Percentiles rank a stretch among this genome's conserved stretches.
Evolutionary conservation across 208 protist species (phyloP).

Genomic region (Wallacemonas sp.): DNA sequence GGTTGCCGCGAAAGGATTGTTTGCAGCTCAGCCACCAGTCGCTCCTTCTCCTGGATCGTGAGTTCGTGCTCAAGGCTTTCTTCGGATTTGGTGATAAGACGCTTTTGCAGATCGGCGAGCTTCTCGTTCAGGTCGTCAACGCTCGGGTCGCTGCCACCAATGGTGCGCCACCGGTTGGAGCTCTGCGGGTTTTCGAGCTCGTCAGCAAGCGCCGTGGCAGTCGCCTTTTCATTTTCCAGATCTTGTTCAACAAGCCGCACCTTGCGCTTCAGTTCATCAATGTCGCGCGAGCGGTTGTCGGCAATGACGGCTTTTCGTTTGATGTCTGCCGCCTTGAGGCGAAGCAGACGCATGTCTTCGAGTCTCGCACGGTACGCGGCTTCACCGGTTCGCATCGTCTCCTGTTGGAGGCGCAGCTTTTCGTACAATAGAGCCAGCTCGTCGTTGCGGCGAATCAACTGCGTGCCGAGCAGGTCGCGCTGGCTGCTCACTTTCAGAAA

Average conservation of each 20-base stretch:
- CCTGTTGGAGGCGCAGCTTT: conserved; percentile 96
- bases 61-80: conserved; percentile 96
- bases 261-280: conserved; percentile 44
- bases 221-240: conserved; percentile 64
- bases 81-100: conserved; percentile 97
- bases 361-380: conserved; percentile 91
- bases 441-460: conserved; percentile 98
- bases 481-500: conserved; percentile 95
- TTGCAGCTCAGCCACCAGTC: conserved; percentile 94
- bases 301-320: conserved; percentile 71
- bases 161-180: conserved; percentile 86
- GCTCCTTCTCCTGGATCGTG: conserved; percentile 94
- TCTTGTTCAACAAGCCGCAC: conserved; percentile 47
- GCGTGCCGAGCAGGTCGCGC: conserved; percentile 94
- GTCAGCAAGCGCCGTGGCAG: conserved; percentile 93
- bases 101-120: conserved; percentile 94
- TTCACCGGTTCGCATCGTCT: conserved; percentile 93
- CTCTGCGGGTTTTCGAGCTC: conserved; percentile 97
- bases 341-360: conserved; percentile 69
- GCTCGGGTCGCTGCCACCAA: conserved; percentile 93
- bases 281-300: conserved; percentile 89
- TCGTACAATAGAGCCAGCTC: conserved; percentile 98
- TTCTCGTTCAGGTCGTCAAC: conserved; percentile 94
- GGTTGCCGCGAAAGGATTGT: conserved; percentile 94
- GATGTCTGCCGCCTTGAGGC: conserved; percentile 86